Base-by-base conservation (phyloP, 257 asterid species). In the Lavandula angustifolia region DNA sequence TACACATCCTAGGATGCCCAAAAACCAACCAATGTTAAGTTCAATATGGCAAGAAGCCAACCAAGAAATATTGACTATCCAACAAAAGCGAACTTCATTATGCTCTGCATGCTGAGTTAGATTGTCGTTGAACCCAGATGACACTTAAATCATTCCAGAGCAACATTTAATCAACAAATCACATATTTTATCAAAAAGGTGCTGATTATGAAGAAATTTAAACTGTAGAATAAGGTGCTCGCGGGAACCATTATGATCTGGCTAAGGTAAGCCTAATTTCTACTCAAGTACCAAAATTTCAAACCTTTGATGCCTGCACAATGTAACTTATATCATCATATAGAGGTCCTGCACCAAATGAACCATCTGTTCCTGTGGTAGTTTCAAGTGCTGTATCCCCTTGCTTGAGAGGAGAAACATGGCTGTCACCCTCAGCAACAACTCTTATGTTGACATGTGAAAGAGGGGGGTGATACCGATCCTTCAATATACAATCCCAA, bases 381-480 rank as follows among this genome's bases (percentile, higher is more conserved):
- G 89, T 82, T 83, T 87, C 87, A 76, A 82, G 85, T 60, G 85
- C 87, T 65, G 80, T 55, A 68, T 85, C 89, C 6, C 92, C 96
- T 78, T 73, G 80, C 78, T 85, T 85, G 48, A 89, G 82, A 34
- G 80, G 71, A 76, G 95, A 80, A 71, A 67, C 74, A 6, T n/a
- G 80, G 74, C 98, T 87, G 37, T 81, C 89, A 65, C 84, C 77
- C 67, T 72, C 84, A 32, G 97, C 94, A 75, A 79, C 75, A 55
- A 87, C 87, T 79, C 80, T 74, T 77, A 92, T 80, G 49, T 73
- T 70, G 73, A 92, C 96, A 70, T 76, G 80, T 74, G 91, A 75
- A 76, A 89, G 95, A 22, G 97, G 86, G 86, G 70, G 98, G 98
- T 54, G 89, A 79, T 69, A 89, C 95, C 51, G 97, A 87, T 80